Conservation (phyloP, 768 basidiomycete species). For the Pleurotus eryngii region DNA sequence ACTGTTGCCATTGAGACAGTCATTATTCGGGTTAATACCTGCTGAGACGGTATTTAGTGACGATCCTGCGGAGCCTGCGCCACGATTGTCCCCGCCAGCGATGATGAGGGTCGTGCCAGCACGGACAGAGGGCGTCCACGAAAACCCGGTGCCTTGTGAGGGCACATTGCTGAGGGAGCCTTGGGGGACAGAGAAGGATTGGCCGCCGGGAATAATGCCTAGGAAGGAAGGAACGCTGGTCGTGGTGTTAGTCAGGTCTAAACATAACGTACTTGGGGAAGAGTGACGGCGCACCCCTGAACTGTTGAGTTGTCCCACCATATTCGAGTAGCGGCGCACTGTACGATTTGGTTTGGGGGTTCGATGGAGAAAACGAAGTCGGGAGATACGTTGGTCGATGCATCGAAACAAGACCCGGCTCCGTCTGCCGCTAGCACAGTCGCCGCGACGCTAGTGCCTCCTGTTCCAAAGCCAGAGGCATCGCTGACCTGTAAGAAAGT, state of each 20-base stretch:
- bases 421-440: conserved; percentile 52
- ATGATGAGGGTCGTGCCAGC: conserved; percentile 65
- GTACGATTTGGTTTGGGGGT: conserved; percentile 61
- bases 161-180: conserved; percentile 40
- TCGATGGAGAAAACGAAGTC: conserved; percentile 58
- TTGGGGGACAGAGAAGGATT: conserved; percentile 65
- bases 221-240: conserved; percentile 56
- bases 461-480: conserved; percentile 58
- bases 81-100: conserved; percentile 63
- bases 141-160: conserved; percentile 58
- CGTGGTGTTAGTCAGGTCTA: not conserved
- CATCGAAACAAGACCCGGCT: conserved; percentile 51
- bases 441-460: conserved; percentile 70
- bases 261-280: not conserved
- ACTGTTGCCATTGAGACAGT: conserved; percentile 56
- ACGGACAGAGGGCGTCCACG: conserved; percentile 63
- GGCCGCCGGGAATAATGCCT: conserved; percentile 77
- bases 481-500: conserved; percentile 50
- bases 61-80: conserved; percentile 70
- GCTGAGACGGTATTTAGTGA: conserved; percentile 49
- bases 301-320: conserved; percentile 58
- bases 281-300: conserved; percentile 41
- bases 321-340: conserved; percentile 60
- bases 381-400: conserved; percentile 42
- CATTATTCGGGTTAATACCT: conserved; percentile 44